These are phyloP conservation scores for Corynascus novoguineensis DNA, from an alignment of 495 filamentous ascomycete species.

Conservation along the genomic window DNA sequence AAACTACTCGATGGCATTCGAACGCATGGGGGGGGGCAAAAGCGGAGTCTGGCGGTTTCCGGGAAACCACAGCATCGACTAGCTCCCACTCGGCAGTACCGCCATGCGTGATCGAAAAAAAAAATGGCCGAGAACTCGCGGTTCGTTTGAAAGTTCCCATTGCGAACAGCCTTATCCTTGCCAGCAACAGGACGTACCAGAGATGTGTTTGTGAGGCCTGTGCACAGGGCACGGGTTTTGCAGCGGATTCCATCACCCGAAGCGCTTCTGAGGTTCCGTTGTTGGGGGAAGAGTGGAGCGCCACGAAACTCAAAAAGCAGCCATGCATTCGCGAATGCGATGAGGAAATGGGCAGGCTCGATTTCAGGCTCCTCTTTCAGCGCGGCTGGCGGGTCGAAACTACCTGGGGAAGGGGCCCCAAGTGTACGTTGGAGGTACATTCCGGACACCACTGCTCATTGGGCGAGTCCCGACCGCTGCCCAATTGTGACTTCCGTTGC, in stretches of 20 bases:
- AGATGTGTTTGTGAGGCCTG: background rate
- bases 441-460: too few species aligned
- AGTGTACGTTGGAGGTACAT: too few species aligned
- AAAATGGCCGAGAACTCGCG: constrained; percentile 1
- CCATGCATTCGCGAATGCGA: background rate
- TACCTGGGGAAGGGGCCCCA: too few species aligned
- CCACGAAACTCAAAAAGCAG: background rate
- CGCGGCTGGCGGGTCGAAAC: too few species aligned
- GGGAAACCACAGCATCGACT: background rate
- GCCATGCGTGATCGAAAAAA: too few species aligned
- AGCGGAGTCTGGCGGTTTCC: background rate
- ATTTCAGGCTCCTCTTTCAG: background rate
- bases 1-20: background rate
- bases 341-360: background rate
- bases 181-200: background rate
- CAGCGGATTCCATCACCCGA: background rate
- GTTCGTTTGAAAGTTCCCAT: background rate
- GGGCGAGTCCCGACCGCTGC: too few species aligned
- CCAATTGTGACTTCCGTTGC: too few species aligned
- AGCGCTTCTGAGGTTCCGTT: background rate
- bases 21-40: background rate
- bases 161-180: background rate
- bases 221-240: background rate
- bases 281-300: background rate
- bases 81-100: too few species aligned